Conservation (phyloP, 768 basidiomycete genomes). For the Lactarius sanguifluus region DNA sequence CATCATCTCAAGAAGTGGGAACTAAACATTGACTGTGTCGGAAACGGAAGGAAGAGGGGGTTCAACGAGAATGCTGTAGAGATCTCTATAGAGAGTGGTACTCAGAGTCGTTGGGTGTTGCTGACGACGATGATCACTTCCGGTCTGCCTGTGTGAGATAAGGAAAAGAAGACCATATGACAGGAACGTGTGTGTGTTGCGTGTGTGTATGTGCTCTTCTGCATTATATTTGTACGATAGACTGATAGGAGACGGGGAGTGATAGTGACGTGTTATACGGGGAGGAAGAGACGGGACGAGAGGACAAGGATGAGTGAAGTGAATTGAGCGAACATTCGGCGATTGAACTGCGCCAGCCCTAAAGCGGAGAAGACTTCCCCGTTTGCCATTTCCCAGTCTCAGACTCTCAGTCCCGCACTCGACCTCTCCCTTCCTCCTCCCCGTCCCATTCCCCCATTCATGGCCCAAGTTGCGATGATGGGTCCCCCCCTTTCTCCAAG, state of each 20-base stretch:
- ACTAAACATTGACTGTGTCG: background rate
- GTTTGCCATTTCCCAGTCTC: conserved; percentile 19
- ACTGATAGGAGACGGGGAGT: background rate
- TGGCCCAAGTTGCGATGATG: conserved; percentile 71
- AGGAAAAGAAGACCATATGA: background rate
- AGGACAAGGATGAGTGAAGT: background rate
- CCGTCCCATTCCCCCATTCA: conserved; percentile 21
- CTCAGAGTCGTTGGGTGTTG: too few species aligned
- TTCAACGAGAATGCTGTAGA: background rate
- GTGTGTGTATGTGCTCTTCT: background rate
- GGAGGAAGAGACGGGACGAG: background rate
- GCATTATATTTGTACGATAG: background rate
- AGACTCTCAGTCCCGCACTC: conserved; percentile 2
- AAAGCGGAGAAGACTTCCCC: conserved; percentile 26
- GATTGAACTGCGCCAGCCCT: conserved; percentile 30
- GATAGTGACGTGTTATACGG: background rate
- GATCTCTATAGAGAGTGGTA: too few species aligned
- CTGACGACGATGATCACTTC: background rate
- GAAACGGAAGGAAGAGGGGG: background rate
- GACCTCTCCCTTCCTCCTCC: conserved; percentile 21
- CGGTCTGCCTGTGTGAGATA: background rate
- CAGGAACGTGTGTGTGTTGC: conserved; percentile 6
- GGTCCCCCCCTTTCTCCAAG: conserved; percentile 75
- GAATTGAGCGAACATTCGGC: conserved; percentile 12
- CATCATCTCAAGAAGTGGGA: conserved; percentile 9